Evolutionary conservation across 2,329 filamentous ascomycete species (phyloP), one percentile per base, ranked within the genome.

Genomic region (Botryosphaeria dothidea): DNA sequence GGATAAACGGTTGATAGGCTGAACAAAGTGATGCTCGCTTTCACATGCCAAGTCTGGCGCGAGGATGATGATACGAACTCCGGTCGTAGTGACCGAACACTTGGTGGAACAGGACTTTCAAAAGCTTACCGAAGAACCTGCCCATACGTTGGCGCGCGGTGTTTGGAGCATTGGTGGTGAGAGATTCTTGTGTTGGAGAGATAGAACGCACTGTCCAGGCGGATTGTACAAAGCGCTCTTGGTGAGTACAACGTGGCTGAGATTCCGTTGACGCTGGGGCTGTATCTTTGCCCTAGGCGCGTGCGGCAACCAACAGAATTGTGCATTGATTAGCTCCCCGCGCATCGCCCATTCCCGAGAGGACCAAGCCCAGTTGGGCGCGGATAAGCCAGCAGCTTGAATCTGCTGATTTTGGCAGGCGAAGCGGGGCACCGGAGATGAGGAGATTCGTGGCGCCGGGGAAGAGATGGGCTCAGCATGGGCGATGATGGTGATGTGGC

Each of bases 351-450:
- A 21, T n/a, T 52, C 27, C 19, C 17, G n/a, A 27, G 7, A 3
- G 13, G 27, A 17, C 15, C n/a, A 6, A 15, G 27, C 27, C n/a
- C 17, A 21, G 19, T 17, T 23, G 7, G 29, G 29, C 23, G 29
- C 7, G 23, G 46, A 27, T 25, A 49, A n/a, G 13, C 8, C 9
- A 27, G 13, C 13, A 17, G 23, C 46, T 29, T 6, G 23, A 27
- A 7, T n/a, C 23, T 31, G 25, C 25, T 29, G 46, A 31, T 45
- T 45, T 7, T 19, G 17, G 36, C 8, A 43, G 19, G 15, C 46
- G 46, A n/a, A n/a, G 54, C 54, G 54, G 52, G 34, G 34, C 52
- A 11, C 13, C 34, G 52, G 52, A 56, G 21, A 57, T 45, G 54
- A 38, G 19, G 34, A 29, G 38, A 46, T 23, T 23, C 41, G 56